Conservation (phyloP, 805 yeast genomes). For the Kuraishia capsulata region DNA sequence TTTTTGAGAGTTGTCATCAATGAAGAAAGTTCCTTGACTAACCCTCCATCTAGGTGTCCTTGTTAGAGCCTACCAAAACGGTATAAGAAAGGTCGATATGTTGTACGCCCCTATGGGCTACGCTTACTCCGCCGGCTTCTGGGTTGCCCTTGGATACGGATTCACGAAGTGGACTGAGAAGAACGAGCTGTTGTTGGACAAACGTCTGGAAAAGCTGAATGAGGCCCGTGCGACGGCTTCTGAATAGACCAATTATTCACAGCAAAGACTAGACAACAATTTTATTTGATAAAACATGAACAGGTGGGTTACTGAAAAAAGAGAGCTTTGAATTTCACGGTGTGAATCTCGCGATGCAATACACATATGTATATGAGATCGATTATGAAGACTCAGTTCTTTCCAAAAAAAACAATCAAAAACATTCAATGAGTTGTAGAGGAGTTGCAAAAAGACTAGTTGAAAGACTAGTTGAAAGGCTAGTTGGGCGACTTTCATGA, state of each 20-base stretch:
- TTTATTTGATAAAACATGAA: too few relatives aligned
- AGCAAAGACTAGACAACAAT: too few relatives aligned
- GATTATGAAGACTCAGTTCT: too few relatives aligned
- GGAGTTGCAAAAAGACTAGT: too few relatives aligned
- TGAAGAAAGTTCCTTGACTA: neutral
- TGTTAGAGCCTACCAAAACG: slow-evolving; percentile 35
- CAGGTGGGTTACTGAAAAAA: too few relatives aligned
- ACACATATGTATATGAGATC: too few relatives aligned
- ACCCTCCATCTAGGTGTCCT: slow-evolving; percentile 20
- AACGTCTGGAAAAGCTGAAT: slow-evolving; percentile 25
- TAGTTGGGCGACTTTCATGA: too few relatives aligned
- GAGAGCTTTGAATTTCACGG: too few relatives aligned
- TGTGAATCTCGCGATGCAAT: too few relatives aligned
- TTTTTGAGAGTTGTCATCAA: neutral
- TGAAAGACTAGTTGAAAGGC: too few relatives aligned
- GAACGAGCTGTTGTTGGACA: slow-evolving; percentile 27
- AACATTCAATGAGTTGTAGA: too few relatives aligned
- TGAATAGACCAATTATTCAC: neutral
- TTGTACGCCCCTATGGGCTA: slow-evolving; percentile 28
- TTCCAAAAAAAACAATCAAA: too few relatives aligned
- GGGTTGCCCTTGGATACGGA: slow-evolving; percentile 31
- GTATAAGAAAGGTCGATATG: slow-evolving; percentile 31
- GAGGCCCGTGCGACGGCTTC: slow-evolving; percentile 24
- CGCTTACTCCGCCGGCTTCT: slow-evolving; percentile 31
- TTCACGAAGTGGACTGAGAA: slow-evolving; percentile 28